Evolutionary conservation across 257 asterid species (phyloP), one percentile per base, ranked within the genome.

Genomic region (Capsicum baccatum): DNA sequence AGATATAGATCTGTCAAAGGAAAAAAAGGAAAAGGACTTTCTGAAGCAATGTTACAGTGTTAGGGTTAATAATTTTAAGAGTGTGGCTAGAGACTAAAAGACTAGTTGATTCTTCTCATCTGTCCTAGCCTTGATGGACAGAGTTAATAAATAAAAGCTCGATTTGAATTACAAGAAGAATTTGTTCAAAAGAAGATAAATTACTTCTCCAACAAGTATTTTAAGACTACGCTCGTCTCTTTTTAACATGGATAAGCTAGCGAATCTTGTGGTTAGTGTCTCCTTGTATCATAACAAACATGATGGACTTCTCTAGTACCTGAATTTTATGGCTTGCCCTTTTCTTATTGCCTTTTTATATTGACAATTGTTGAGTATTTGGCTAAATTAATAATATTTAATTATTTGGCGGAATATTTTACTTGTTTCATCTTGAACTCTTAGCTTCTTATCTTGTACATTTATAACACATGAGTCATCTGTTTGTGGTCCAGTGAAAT

Each of bases 401-500:
- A 19, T 8, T 54, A 8, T 52, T 50, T 76, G 48, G 64, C n/a
- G 9, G 81, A 52, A 26, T 52, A 54, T 48, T 74, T 50, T 26
- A 21, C 47, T 50, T 54, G 81, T 54, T 76, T 52, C 26, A 9
- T 55, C 26, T 26, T 14, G 81, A 78, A 54, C 63, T 26, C 81
- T 14, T 54, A 78, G 50, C 81, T 54, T 54, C 81, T 26, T 54
- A 26, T 52, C n/a, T 12, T 76, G 37, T 26, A 21, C 62, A 78
- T 54, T 78, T 78, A 14, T 78, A 64, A 54, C 5, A 13, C 63
- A 17, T 0, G 6, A 54, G 56, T 79, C 44, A 58, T 79, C 63
- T 70, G 66, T 84, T 37, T 78, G 16, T 80, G 56, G 35, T 39
- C 84, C 87, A 86, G 91, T 86, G 76, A 88, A 82, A 84, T 82